phyloP scores from a whole-genome alignment of 306 rosid genomes.

The Castanea mollissima region DNA sequence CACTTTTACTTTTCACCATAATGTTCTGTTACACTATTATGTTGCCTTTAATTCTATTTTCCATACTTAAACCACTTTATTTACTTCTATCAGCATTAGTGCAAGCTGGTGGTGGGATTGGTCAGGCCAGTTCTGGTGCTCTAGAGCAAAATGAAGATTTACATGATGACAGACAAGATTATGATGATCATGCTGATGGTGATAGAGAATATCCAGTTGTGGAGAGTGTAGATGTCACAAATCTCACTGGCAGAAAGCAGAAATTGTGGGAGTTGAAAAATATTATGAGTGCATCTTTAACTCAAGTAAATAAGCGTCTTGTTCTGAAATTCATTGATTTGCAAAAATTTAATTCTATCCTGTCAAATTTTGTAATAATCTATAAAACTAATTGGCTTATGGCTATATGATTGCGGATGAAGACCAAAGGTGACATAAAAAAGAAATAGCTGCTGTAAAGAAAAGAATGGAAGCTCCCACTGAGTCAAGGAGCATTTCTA shows the following conservation, averaged over 20 bases:
- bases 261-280: slow-evolving; percentile 79
- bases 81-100: slow-evolving; percentile 34
- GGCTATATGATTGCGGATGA: slow-evolving; percentile 48
- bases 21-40: background rate
- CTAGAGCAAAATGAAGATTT: slow-evolving; percentile 43
- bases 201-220: slow-evolving; percentile 42
- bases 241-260: slow-evolving; percentile 73
- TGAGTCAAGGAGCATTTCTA: slow-evolving; percentile 90
- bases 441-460: slow-evolving; percentile 82
- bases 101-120: slow-evolving; percentile 41
- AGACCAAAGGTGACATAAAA: slow-evolving; percentile 83
- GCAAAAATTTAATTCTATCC: background rate
- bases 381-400: background rate
- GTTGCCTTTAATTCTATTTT: background rate
- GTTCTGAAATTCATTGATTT: background rate
- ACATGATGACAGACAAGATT: slow-evolving; percentile 42
- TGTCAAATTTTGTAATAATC: slow-evolving; percentile 1
- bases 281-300: slow-evolving; percentile 53
- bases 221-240: slow-evolving; percentile 31
- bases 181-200: slow-evolving; percentile 53
- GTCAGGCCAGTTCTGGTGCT: slow-evolving; percentile 32
- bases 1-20: background rate
- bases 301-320: background rate
- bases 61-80: background rate
- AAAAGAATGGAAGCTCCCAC: slow-evolving; percentile 92